Percentiles rank a stretch among this genome's conserved stretches.
Evolutionary conservation across 257 asterid genomes (phyloP).

Genomic region (Nicotiana noctiflora): DNA sequence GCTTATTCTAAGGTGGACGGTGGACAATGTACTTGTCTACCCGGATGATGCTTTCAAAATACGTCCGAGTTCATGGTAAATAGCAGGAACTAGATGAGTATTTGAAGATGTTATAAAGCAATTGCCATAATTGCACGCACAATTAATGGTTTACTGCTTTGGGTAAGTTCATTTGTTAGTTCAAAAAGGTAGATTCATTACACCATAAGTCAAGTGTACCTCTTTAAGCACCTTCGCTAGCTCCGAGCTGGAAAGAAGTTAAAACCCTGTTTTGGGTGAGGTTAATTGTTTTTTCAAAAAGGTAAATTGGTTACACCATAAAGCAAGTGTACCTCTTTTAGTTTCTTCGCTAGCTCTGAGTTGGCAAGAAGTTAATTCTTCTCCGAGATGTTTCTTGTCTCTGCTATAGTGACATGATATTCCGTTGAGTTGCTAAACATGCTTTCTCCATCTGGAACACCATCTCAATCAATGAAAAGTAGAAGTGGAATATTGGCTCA

Average conservation of each 20-base stretch:
- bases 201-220: background rate
- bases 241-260: background rate
- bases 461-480: background rate
- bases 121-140: background rate
- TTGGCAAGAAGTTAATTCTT: background rate
- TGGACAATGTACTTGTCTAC: too few relatives aligned
- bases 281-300: background rate
- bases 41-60: too few relatives aligned
- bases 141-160: background rate
- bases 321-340: background rate
- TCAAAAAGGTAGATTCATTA: too few relatives aligned
- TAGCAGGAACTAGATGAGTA: too few relatives aligned
- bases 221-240: background rate
- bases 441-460: background rate
- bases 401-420: background rate
- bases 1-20: too few relatives aligned
- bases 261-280: background rate
- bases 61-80: too few relatives aligned
- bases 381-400: background rate
- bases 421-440: background rate
- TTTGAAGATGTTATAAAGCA: background rate
- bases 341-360: background rate
- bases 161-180: background rate
- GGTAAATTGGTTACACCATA: background rate
- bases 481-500: background rate